phyloP scores from a whole-genome alignment of 2,329 filamentous ascomycete species.

The Curvularia eragrostidis region DNA sequence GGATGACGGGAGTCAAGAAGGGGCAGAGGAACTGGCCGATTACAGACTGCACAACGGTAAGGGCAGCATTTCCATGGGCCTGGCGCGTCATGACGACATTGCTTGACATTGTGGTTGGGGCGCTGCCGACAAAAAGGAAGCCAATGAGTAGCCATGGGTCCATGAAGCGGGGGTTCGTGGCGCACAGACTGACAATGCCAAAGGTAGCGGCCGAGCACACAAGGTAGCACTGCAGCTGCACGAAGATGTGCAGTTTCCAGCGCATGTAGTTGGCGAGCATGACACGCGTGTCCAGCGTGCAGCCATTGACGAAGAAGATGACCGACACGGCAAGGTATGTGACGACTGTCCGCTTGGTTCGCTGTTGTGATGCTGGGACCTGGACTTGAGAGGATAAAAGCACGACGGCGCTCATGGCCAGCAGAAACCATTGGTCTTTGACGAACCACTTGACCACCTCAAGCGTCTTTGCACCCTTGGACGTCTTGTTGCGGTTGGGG shows the following conservation, averaged over 20 bases:
- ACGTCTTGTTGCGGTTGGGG: neutral
- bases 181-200: conserved; percentile 60
- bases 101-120: conserved; percentile 75
- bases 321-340: conserved; percentile 72
- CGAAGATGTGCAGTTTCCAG: conserved; percentile 71
- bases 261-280: conserved; percentile 67
- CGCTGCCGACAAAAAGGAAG: conserved; percentile 70
- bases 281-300: conserved; percentile 70
- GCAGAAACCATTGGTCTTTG: conserved; percentile 68
- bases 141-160: conserved; percentile 71
- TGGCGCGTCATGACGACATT: conserved; percentile 77
- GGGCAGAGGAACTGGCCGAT: conserved; percentile 73
- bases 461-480: conserved; percentile 16
- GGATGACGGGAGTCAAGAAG: conserved; percentile 69
- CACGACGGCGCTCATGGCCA: conserved; percentile 64
- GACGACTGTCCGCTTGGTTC: conserved; percentile 59
- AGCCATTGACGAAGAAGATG: conserved; percentile 74
- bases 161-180: conserved; percentile 60
- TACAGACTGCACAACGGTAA: conserved; percentile 67
- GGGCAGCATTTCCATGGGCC: conserved; percentile 66
- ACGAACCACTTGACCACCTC: conserved; percentile 48
- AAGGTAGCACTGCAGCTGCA: conserved; percentile 71
- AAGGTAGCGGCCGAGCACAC: conserved; percentile 70
- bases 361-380: conserved; percentile 62
- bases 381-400: conserved; percentile 63